Base-by-base conservation (phyloP, 129 eudicot species). In the Chrysanthemum makinoi region DNA sequence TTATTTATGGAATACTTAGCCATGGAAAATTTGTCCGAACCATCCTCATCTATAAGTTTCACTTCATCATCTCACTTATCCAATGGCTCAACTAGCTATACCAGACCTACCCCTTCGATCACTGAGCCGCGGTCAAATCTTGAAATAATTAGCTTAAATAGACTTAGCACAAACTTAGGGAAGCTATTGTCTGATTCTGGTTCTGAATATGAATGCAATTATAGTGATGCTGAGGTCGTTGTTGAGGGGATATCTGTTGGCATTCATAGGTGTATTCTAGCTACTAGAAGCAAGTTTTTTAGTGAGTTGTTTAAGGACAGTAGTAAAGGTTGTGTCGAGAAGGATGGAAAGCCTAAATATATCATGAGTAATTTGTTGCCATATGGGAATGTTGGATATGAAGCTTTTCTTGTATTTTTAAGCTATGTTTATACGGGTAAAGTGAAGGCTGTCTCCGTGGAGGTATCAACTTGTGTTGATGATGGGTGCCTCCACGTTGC, bases 391-490 rank as follows among this genome's bases (percentile, higher is more conserved):
- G 78, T 91, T 59, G 90, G 97, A 28, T 77, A 77, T 66, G 97
- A 91, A 71, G 88, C 96, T 5, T 86, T 91, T 64, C 75, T 78
- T 74, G 77, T 77, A 33, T 79, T 88, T 67, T 79, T 91, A 69
- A 81, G 82, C 61, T 91, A 88, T 71, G 62, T 88, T 77, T 91
- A 91, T 76, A 86, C 92, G 7, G 97, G 97, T 19, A 91, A 88
- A 79, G 52, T 91, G 54, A 84, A 75, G 85, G 69, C 88, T n/a
- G 4, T 84, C 86, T 60, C 97, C 0, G 77, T 81, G 0, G 96
- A 88, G 72, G 96, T 88, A 51, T 86, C 95, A 1, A 88, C 86
- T 16, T 91, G 97, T 70, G 93, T 88, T 18, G 97, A 91, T 72
- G 80, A 68, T 58, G 80, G 77, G 15, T 91, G 97, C 48, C 73